Evolutionary conservation across 2,329 filamentous ascomycete genomes (phyloP).

Genomic region (Orbilia javanica): DNA sequence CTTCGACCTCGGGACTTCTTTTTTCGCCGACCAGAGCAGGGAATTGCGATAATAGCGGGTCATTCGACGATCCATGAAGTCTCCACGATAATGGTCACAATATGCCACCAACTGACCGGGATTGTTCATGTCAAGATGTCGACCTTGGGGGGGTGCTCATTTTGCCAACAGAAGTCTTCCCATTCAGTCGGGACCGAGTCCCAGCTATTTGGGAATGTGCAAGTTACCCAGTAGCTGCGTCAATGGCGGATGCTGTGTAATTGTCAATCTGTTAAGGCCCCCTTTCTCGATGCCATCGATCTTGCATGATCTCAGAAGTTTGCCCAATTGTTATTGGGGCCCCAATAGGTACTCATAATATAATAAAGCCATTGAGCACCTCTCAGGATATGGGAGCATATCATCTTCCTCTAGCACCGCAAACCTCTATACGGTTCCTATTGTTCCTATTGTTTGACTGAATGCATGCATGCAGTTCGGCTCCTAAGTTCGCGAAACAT

Average conservation of each 20-base stretch:
- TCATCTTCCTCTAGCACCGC: background rate
- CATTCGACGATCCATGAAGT: background rate
- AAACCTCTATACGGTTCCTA: background rate
- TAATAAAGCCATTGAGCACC: conserved; percentile 48
- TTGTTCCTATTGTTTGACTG: conserved; percentile 12
- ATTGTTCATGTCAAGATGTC: background rate
- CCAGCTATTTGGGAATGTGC: conserved; percentile 37
- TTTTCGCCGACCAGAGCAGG: conserved; percentile 4
- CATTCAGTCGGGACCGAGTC: conserved; percentile 31
- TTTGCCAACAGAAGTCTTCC: conserved; percentile 19
- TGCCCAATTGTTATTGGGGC: conserved; percentile 30
- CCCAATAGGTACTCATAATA: conserved; percentile 30
- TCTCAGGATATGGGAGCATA: background rate
- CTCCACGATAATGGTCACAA: conserved; percentile 27
- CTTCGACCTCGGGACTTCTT: background rate
- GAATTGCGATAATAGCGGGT: conserved; percentile 6
- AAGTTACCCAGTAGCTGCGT: conserved; percentile 32
- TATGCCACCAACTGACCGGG: conserved; percentile 22
- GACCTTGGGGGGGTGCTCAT: background rate
- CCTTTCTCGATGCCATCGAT: conserved; percentile 43
- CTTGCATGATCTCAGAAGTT: background rate
- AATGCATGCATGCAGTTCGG: background rate
- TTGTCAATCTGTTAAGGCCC: conserved; percentile 13
- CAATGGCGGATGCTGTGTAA: conserved; percentile 34
- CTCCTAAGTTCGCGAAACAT: background rate